Conservation (phyloP, 805 yeast genomes). For the Ogataea angusta region DNA sequence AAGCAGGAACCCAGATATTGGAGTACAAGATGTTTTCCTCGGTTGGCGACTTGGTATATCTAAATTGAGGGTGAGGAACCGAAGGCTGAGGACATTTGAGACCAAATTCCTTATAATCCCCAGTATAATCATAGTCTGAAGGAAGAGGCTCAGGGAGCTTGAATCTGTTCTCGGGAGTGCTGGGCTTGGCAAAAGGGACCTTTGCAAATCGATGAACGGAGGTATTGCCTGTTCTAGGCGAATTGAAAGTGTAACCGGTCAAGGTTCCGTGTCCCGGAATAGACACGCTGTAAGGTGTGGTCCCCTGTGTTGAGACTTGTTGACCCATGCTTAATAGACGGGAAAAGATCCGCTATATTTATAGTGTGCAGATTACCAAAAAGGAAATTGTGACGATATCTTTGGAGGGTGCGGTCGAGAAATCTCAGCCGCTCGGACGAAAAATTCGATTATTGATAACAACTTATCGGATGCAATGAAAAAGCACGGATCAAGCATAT, state of each 20-base stretch:
- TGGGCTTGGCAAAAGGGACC: slow-evolving; percentile 36
- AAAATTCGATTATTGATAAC: background rate
- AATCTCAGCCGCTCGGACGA: background rate
- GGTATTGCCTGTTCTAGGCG: slow-evolving; percentile 16
- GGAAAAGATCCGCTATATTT: background rate
- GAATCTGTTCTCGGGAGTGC: slow-evolving; percentile 33
- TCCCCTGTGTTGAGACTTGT: slow-evolving; percentile 23
- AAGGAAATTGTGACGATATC: background rate
- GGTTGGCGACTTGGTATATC: slow-evolving; percentile 26
- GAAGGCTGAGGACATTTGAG: slow-evolving; percentile 39
- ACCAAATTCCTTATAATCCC: slow-evolving; percentile 36
- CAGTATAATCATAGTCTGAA: slow-evolving; percentile 35
- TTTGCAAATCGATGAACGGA: slow-evolving; percentile 29
- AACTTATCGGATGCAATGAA: background rate
- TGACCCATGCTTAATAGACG: slow-evolving; percentile 19
- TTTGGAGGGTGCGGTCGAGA: background rate
- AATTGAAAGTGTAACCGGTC: slow-evolving; percentile 27
- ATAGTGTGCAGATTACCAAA: background rate
- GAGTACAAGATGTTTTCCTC: slow-evolving; percentile 34
- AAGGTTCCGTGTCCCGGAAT: slow-evolving; percentile 30
- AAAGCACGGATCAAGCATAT: no score
- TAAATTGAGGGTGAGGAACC: slow-evolving; percentile 27
- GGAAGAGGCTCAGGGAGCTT: slow-evolving; percentile 31
- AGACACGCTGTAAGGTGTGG: slow-evolving; percentile 15
- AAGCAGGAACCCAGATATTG: slow-evolving; percentile 39